These are phyloP conservation scores for Cutaneotrichosporon sp. DNA, from an alignment of 1,284 basidiomycete genomes.

Conservation along the genomic window DNA sequence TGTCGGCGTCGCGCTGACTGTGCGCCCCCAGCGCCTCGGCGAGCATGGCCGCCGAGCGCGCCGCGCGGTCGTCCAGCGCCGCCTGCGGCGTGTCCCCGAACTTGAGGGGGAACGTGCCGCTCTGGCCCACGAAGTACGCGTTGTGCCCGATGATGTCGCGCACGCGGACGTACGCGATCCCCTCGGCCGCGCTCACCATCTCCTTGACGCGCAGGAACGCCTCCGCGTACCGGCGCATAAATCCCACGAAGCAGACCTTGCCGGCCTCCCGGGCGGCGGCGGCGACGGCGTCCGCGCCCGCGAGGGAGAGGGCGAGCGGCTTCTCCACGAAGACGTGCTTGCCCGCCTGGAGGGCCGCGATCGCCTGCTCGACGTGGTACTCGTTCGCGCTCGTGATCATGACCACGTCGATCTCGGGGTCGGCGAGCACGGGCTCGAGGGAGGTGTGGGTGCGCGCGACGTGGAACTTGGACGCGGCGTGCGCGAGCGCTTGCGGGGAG, in stretches of 20 bases:
- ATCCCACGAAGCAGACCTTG: constrained; percentile 45
- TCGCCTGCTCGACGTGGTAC: constrained; percentile 24
- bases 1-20: constrained; percentile 30
- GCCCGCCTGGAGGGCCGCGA: constrained; percentile 24
- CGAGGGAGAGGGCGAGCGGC: constrained; percentile 36
- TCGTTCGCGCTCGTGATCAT: constrained; percentile 38
- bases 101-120: constrained; percentile 19
- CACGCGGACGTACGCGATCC: constrained; percentile 36
- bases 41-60: constrained; percentile 20
- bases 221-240: constrained; percentile 54
- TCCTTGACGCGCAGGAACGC: constrained; percentile 50
- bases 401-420: constrained; percentile 46
- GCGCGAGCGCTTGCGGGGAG: constrained; percentile 32
- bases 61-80: constrained; percentile 26
- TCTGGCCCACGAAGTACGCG: constrained; percentile 39
- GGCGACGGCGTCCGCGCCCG: constrained; percentile 34
- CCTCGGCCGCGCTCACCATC: constrained; percentile 26
- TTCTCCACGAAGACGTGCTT: constrained; percentile 49
- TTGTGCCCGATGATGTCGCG: constrained; percentile 57
- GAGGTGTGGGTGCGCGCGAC: constrained; percentile 22
- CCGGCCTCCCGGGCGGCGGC: constrained; percentile 26
- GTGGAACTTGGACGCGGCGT: constrained; percentile 44
- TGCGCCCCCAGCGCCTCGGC: constrained; percentile 33
- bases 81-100: constrained; percentile 41
- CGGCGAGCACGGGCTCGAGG: constrained; percentile 31